phyloP scores from a whole-genome alignment of 345 rosid genomes.

The Hibiscus mutabilis region DNA sequence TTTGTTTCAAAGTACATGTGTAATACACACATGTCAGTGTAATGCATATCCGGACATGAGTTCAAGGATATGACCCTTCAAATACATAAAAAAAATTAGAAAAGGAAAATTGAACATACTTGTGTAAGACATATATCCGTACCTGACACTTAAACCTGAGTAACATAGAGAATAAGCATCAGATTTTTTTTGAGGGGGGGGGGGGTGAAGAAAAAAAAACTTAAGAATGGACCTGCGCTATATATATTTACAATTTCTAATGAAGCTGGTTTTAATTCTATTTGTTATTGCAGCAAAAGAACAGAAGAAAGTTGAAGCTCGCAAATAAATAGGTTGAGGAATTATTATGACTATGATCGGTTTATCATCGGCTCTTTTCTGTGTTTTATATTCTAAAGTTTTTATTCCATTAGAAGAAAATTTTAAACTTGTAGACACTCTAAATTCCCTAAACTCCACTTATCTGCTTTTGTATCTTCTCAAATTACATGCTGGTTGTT shows the following conservation, averaged over 20 bases:
- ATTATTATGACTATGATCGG: neutral
- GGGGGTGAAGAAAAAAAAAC: neutral
- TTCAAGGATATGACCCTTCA: neutral
- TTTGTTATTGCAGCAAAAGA: conserved; percentile 31
- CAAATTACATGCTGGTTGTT: neutral
- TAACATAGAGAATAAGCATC: neutral
- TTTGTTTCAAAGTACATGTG: no score
- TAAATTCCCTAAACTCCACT: neutral
- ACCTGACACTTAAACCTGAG: neutral
- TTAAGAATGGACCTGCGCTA: neutral
- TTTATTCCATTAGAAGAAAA: neutral
- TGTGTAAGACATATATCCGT: neutral
- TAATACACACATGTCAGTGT: no score
- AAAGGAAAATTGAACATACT: neutral
- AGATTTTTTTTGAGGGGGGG: neutral
- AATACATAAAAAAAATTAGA: neutral
- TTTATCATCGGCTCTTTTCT: neutral
- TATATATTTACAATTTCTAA: neutral
- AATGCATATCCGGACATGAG: no score
- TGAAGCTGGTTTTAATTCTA: conserved; percentile 14
- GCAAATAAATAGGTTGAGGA: conserved; percentile 26
- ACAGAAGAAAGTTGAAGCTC: conserved; percentile 42
- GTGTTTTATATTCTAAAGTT: neutral
- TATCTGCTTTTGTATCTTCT: neutral
- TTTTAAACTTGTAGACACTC: neutral